phyloP scores from a whole-genome alignment of 495 filamentous ascomycete species.

The Penicillium maclennaniae region DNA sequence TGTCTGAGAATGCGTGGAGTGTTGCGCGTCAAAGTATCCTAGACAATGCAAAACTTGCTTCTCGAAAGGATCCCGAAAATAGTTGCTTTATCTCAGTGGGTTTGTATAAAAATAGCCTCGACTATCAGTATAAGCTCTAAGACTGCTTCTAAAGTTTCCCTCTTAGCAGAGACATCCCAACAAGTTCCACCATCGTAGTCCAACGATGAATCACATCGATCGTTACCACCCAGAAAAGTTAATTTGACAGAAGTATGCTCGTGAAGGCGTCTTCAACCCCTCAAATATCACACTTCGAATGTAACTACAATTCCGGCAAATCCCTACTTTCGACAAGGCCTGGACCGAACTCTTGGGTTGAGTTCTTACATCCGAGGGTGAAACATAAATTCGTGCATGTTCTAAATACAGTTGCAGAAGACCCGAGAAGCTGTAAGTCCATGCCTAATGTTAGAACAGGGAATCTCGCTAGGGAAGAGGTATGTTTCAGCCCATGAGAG shows the following conservation, averaged over 20 bases:
- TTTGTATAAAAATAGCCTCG: slow-evolving; percentile 4
- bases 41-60: slow-evolving; percentile 14
- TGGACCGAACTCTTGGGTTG: slow-evolving; percentile 9
- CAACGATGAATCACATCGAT: slow-evolving; percentile 4
- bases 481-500: slow-evolving; percentile 16
- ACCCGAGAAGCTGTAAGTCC: not conserved
- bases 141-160: not conserved
- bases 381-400: slow-evolving; percentile 6
- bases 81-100: not conserved
- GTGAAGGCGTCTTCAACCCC: slow-evolving; percentile 7
- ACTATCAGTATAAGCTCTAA: not conserved
- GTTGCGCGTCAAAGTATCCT: slow-evolving; percentile 12
- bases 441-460: not conserved
- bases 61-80: not conserved
- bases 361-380: slow-evolving; percentile 14
- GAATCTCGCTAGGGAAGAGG: slow-evolving; percentile 6
- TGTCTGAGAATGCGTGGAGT: not conserved
- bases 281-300: slow-evolving; percentile 15
- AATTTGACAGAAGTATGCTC: not conserved
- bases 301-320: slow-evolving; percentile 1
- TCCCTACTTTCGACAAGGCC: not conserved
- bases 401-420: not conserved
- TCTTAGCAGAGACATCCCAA: not conserved
- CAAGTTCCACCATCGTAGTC: not conserved
- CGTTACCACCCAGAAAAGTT: not conserved